phyloP scores from a whole-genome alignment of 352 stramenopile species.

The Aphanomyces euteiches region DNA sequence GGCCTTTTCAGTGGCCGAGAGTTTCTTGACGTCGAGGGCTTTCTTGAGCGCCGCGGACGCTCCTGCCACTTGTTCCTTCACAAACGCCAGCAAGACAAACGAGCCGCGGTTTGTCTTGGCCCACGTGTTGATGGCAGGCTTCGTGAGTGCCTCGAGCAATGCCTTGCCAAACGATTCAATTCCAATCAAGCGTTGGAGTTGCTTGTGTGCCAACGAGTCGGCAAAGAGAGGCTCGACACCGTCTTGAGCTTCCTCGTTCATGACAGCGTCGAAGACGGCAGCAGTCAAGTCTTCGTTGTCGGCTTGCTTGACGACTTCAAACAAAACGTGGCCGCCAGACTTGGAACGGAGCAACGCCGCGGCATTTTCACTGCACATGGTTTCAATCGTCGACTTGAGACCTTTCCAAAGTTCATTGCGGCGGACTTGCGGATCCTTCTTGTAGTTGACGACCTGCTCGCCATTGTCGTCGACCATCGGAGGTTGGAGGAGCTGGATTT shows the following conservation, averaged over 20 bases:
- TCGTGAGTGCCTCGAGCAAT: conserved; percentile 50
- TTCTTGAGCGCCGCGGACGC: conserved; percentile 52
- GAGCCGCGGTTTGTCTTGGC: conserved; percentile 68
- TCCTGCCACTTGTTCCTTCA: conserved; percentile 59
- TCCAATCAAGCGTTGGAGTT: conserved; percentile 73
- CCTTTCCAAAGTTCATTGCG: conserved; percentile 74
- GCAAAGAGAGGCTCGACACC: conserved; percentile 47
- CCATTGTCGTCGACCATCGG: conserved; percentile 70
- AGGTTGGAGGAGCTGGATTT: conserved; percentile 63
- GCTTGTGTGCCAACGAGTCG: conserved; percentile 69
- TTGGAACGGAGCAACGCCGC: conserved; percentile 71
- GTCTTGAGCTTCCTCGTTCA: conserved; percentile 41
- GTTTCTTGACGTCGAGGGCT: conserved; percentile 53
- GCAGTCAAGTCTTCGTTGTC: conserved; percentile 43
- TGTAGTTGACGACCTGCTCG: conserved; percentile 77
- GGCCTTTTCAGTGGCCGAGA: conserved; percentile 54
- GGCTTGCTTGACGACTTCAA: conserved; percentile 72
- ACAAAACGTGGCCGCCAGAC: conserved; percentile 70
- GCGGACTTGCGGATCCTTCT: conserved; percentile 76
- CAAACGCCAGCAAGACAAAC: conserved; percentile 78
- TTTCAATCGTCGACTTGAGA: conserved; percentile 74
- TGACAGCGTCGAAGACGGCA: conserved; percentile 43
- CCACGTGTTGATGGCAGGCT: conserved; percentile 45
- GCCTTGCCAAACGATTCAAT: conserved; percentile 43
- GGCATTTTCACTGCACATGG: conserved; percentile 63